These are phyloP conservation scores for Metschnikowia arizonensis DNA, from an alignment of 805 yeast species.

Conservation along the genomic window DNA sequence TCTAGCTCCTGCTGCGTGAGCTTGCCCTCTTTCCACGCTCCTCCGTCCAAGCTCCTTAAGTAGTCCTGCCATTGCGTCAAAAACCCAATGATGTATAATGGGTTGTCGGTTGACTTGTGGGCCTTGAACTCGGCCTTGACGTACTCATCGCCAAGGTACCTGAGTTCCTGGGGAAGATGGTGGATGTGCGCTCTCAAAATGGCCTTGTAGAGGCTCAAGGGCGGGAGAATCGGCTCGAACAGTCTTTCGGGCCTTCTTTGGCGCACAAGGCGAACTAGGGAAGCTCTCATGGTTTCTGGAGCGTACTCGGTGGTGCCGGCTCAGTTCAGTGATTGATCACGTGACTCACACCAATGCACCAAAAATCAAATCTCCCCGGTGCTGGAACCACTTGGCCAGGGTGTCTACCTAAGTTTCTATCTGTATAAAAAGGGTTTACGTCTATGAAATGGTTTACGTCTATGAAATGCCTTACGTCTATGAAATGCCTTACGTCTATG, in stretches of 20 bases:
- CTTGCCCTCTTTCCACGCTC: conserved; percentile 38
- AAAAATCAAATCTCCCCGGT: background rate
- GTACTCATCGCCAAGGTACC: conserved; percentile 83
- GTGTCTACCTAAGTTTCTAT: background rate
- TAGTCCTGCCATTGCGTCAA: conserved; percentile 93
- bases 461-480: too few relatives aligned
- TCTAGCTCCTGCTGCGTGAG: conserved; percentile 64
- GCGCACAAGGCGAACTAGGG: conserved; percentile 32
- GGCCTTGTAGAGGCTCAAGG: conserved; percentile 71
- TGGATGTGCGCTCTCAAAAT: conserved; percentile 72
- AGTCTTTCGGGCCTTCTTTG: conserved; percentile 40
- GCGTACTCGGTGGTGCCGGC: background rate
- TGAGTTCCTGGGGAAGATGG: conserved; percentile 61
- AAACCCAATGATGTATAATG: conserved; percentile 90
- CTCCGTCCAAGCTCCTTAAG: conserved; percentile 51
- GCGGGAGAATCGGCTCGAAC: conserved; percentile 63
- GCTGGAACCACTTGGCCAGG: background rate
- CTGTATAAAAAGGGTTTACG: too few relatives aligned
- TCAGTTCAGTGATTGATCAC: background rate
- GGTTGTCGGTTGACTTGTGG: conserved; percentile 78
- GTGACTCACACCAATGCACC: background rate
- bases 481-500: too few relatives aligned
- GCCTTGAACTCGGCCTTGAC: conserved; percentile 86
- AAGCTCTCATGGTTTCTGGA: conserved; percentile 31
- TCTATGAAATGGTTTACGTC: too few relatives aligned